These are phyloP conservation scores for Podila epigama DNA, from an alignment of 192 early-diverging fungal genomes.

Conservation along the genomic window DNA sequence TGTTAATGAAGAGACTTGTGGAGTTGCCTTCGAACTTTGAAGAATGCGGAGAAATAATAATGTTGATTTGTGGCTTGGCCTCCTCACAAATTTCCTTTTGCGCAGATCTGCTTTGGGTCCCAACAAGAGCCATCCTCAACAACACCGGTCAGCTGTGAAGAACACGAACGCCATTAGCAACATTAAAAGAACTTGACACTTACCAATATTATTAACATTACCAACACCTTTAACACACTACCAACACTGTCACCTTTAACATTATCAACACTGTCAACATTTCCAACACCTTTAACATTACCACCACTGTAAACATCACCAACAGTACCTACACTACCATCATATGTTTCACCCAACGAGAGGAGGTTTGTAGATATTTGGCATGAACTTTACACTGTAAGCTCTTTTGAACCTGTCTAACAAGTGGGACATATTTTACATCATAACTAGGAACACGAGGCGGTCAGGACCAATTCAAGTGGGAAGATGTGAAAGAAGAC, in stretches of 20 bases:
- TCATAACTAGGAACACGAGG: slow-evolving; percentile 47
- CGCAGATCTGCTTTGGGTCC: background rate
- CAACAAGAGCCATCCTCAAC: too few relatives aligned
- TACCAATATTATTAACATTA: too few relatives aligned
- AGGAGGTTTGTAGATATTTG: slow-evolving; percentile 16
- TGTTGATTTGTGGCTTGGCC: background rate
- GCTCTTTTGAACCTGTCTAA: background rate
- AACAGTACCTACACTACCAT: background rate
- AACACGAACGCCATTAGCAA: too few relatives aligned
- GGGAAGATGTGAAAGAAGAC: slow-evolving; percentile 70
- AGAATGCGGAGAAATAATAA: too few relatives aligned
- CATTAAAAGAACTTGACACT: too few relatives aligned
- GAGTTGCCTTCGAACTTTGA: too few relatives aligned
- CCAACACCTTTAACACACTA: background rate
- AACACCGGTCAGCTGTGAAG: too few relatives aligned
- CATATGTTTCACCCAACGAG: slow-evolving; percentile 50
- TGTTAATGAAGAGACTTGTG: too few relatives aligned
- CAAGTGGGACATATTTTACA: background rate
- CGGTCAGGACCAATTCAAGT: slow-evolving; percentile 60
- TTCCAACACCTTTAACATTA: too few relatives aligned
- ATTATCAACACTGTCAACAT: background rate
- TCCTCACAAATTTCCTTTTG: background rate
- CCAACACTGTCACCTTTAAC: too few relatives aligned
- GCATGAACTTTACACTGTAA: background rate
- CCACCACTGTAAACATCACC: background rate